These are phyloP conservation scores for Dalbergia oliveri DNA, from an alignment of 306 rosid species.

Conservation along the genomic window DNA sequence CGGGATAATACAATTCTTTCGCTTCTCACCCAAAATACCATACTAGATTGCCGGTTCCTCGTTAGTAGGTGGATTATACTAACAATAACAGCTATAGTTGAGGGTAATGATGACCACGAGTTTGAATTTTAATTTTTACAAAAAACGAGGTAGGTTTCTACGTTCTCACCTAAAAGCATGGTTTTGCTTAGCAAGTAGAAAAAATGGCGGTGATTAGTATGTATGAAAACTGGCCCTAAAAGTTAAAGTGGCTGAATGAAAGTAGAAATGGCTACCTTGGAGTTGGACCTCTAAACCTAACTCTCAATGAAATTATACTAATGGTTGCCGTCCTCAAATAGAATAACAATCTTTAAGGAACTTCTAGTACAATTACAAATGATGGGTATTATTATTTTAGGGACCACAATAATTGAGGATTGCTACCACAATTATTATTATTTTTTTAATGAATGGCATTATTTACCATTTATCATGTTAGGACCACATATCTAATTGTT, in stretches of 20 bases:
- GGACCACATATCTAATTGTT: not conserved
- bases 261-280: constrained; percentile 7
- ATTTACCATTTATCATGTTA: not conserved
- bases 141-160: not conserved
- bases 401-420: constrained; percentile 3
- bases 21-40: not conserved
- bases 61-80: constrained; percentile 1
- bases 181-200: not conserved
- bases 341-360: not conserved
- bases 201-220: not conserved
- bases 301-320: not conserved
- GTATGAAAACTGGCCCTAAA: not conserved
- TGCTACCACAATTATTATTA: not conserved
- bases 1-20: not conserved
- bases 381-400: not conserved
- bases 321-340: constrained; percentile 22
- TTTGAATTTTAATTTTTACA: constrained; percentile 3
- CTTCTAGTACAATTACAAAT: not conserved
- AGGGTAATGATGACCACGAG: not conserved
- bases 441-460: not conserved
- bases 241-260: not conserved
- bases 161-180: not conserved
- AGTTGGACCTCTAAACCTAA: constrained; percentile 21
- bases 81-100: not conserved
- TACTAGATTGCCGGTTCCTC: not conserved